Evolutionary conservation across 352 stramenopile genomes (phyloP), one percentile per base, ranked within the genome.

Genomic region (Phytophthora europaea): DNA sequence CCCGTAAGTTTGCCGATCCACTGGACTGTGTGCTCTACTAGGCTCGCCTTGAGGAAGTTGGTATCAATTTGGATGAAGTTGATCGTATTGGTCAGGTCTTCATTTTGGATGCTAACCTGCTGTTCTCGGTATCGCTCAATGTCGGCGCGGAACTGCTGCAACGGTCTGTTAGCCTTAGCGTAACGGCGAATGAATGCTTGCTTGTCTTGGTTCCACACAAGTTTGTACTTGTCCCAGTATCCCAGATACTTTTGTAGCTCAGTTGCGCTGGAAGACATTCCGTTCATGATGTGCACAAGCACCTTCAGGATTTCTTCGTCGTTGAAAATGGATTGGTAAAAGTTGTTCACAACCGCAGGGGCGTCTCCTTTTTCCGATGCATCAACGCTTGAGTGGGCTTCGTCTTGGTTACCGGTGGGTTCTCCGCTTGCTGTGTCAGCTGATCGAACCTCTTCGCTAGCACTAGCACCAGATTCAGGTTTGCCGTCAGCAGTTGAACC

Each of bases 1-100:
- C 91, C 90, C 6, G 94, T 97, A 18, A 98, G 85, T 73, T 98
- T 98, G 10, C 87, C 86, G 62, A 98, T 97, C 92, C 92, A 99
- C 55, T 99, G 89, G 7, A 98, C 88, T 4, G 93, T 98, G 72
- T 99, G 94, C 40, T 95, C 85, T 1, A 98, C 85, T 12, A 99
- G 81, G 63, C 84, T 92, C 6, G 87, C 79, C 68, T 99, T 99
- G 47, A 99, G 75, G 43, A 91, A 92, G 38, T 97, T 96, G 20
- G 93, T 98, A 77, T 98, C 95, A 67, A 98, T 97, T 67, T 98
- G 92, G 51, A 98, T 98, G 54, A 98, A 98, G 73, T 98, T 98
- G 70, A 98, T 98, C 18, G 88, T 97, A 75, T 98, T 97, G 2
- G 85, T 96, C 28, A 97, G 65, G 47, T 98, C 91, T 81, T 98